These are phyloP conservation scores for Aspergillus sp. DNA, from an alignment of 2,329 filamentous ascomycete genomes.

Conservation along the genomic window DNA sequence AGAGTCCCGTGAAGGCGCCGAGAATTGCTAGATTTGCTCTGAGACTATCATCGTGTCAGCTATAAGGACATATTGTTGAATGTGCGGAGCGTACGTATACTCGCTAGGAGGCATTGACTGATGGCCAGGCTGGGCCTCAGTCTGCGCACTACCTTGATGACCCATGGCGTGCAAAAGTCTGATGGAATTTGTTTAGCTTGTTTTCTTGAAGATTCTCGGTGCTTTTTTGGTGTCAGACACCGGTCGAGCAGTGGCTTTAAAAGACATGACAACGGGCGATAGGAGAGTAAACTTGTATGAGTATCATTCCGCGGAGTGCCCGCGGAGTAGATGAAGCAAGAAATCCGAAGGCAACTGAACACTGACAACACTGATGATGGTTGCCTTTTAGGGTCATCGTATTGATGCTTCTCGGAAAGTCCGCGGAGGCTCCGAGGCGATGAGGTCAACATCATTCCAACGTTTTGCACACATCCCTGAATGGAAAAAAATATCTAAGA, in stretches of 20 bases:
- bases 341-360: not conserved
- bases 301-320: not conserved
- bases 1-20: constrained; percentile 24
- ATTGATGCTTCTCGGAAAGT: constrained; percentile 10
- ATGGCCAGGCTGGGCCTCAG: not conserved
- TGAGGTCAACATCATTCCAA: constrained; percentile 1
- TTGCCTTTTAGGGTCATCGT: not conserved
- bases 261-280: not conserved
- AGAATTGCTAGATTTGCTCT: constrained; percentile 22
- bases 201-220: no score
- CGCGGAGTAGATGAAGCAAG: not conserved
- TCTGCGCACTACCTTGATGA: not conserved
- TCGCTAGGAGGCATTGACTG: constrained; percentile 9
- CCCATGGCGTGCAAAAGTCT: not conserved
- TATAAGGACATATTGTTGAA: not conserved
- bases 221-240: not conserved
- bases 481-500: no score
- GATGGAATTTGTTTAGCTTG: no score
- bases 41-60: constrained; percentile 8
- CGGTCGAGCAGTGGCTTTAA: not conserved
- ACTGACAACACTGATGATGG: not conserved
- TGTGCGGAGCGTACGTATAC: constrained; percentile 15
- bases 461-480: constrained; percentile 2
- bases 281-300: not conserved
- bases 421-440: constrained; percentile 18